These are phyloP conservation scores for Sclerotinia subarctica DNA, from an alignment of 2,329 filamentous ascomycete species.

Conservation along the genomic window DNA sequence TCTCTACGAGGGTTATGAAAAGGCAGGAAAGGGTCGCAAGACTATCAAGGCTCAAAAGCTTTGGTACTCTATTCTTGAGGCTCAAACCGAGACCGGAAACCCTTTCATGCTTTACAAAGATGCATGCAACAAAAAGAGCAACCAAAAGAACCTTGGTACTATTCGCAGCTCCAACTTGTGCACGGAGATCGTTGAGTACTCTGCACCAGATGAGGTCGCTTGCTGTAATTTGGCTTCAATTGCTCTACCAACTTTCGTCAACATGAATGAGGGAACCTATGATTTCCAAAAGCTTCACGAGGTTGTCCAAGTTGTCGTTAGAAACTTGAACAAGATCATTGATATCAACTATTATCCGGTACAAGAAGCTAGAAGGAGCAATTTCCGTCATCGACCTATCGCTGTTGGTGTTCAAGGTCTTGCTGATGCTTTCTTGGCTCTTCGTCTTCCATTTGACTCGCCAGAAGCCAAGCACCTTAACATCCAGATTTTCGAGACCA, in stretches of 20 bases:
- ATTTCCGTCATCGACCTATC: conserved; percentile 94
- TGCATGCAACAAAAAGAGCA: conserved; percentile 96
- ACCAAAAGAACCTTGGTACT: conserved; percentile 99
- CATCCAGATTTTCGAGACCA: conserved; percentile 98
- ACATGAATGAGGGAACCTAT: conserved; percentile 78
- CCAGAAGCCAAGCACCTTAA: conserved; percentile 91
- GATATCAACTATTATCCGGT: conserved; percentile 99
- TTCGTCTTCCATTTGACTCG: conserved; percentile 96
- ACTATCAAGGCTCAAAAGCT: conserved; percentile 98
- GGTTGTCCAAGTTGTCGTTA: conserved; percentile 85
- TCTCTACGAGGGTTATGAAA: conserved; percentile 90
- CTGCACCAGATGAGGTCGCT: conserved; percentile 93
- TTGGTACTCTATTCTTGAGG: conserved; percentile 97
- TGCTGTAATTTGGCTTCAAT: conserved; percentile 97
- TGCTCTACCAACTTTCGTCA: conserved; percentile 85
- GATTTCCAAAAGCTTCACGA: conserved; percentile 98
- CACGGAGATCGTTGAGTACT: conserved; percentile 98
- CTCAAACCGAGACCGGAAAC: conserved; percentile 97
- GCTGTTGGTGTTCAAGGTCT: conserved; percentile 97
- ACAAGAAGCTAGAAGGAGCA: conserved; percentile 87
- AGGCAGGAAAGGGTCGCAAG: conserved; percentile 79
- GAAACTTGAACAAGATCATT: conserved; percentile 97
- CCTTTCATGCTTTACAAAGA: conserved; percentile 99
- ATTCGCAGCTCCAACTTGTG: conserved; percentile 98
- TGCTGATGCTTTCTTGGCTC: conserved; percentile 94